Base-by-base conservation (phyloP, 2,329 filamentous ascomycete genomes). In the Verticillium longisporum region DNA sequence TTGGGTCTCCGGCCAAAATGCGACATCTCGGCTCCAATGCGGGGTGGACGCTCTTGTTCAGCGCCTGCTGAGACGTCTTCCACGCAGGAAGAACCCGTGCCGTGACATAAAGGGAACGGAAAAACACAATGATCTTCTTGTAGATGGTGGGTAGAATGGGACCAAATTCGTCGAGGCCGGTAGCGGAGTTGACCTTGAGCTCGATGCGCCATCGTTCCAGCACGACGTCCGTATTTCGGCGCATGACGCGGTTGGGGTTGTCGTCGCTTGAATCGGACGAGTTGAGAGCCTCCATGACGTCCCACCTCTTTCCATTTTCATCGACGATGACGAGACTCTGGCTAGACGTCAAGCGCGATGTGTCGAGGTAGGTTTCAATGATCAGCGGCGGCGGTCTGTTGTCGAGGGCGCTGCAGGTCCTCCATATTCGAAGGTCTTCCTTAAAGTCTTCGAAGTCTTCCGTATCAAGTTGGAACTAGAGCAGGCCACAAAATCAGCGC, bases 61-160 rank as follows among this genome's bases (percentile, higher is more conserved):
- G 81, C 58, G 85, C 87, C 68, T 90, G 88, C 69, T 89, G 84
- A 50, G 82, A 87, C 69, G 96, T 89, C 75, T 89, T 96, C 88
- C 90, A 97, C 31, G 90, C 87, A 2, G 95, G 95, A 64, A 97
- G 78, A 64, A 97, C 84, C 68, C 91, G 89, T 50, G 91, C 86
- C 60, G 90, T 90, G 57, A 91, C 86, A 73, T 91, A 97, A 55
- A 99, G 82, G 1, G 92, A 92, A 63, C 95, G 86, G 75, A 98
- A 97, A 68, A 97, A 87, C 66, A 98, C 90, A 65, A 99, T 96
- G 68, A 91, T 92, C 77, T 96, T 95, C 78, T 99, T 99, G 82
- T 99, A 99, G 62, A 97, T 88, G 59, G 91, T 94, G 14, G 95
- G 92, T 58, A 98, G 78, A 36, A 78, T 80, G 11, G 79, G 79